Conservation (phyloP, 148 eudicot species). For the Silene uniflora region DNA sequence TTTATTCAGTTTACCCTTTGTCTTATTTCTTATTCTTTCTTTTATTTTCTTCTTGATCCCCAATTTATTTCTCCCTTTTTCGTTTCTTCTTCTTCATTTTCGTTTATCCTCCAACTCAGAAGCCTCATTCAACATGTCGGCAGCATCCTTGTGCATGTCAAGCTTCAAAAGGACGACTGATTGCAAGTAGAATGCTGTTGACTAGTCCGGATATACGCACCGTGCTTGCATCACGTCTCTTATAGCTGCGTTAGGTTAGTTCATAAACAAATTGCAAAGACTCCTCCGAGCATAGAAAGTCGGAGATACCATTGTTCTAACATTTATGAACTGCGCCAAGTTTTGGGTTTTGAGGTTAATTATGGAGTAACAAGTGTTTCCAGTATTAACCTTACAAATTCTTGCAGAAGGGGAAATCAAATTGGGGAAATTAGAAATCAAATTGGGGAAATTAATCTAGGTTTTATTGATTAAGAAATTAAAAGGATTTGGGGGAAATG, state of each 20-base stretch:
- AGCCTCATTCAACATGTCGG: slow-evolving; percentile 89
- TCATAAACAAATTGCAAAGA: slow-evolving; percentile 71
- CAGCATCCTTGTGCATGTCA: slow-evolving; percentile 88
- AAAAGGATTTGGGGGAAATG: no score
- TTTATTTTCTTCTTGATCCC: no score
- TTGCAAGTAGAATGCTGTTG: slow-evolving; percentile 94
- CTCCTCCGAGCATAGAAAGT: slow-evolving; percentile 85
- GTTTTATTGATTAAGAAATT: no score
- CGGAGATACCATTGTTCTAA: slow-evolving; percentile 86
- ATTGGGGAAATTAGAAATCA: no score
- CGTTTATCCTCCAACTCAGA: slow-evolving; percentile 73
- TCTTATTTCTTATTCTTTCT: no score
- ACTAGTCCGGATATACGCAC: slow-evolving; percentile 80
- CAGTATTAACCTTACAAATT: not conserved
- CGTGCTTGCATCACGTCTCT: slow-evolving; percentile 98
- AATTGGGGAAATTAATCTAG: no score
- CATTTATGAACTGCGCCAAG: slow-evolving; percentile 65
- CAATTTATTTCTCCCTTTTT: no score
- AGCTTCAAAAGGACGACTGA: slow-evolving; percentile 87
- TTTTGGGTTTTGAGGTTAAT: not conserved
- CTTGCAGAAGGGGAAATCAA: no score
- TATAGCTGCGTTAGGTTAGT: slow-evolving; percentile 89
- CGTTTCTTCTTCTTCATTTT: no score
- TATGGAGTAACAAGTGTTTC: not conserved
- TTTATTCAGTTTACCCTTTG: no score